Conservation (phyloP, 148 eudicot species). For the Rhododendron molle region DNA sequence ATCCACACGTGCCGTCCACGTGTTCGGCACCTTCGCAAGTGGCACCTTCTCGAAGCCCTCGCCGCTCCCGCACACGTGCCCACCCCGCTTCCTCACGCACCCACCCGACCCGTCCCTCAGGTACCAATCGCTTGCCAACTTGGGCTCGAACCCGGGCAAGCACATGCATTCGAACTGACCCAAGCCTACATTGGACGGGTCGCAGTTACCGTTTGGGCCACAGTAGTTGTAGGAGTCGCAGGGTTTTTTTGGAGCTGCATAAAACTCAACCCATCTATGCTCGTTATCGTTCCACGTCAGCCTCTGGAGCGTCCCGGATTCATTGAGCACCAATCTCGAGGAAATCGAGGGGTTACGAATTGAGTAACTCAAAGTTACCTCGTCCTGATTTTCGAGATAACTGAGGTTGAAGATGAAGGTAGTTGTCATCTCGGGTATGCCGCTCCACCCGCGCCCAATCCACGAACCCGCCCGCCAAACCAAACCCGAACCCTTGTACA, state of each 20-base stretch:
- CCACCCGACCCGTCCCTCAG: constrained; percentile 42
- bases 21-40: constrained; percentile 44
- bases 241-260: constrained; percentile 37
- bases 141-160: constrained; percentile 43
- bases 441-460: constrained; percentile 17
- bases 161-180: constrained; percentile 36
- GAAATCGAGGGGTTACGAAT: background rate
- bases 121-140: constrained; percentile 39
- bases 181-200: constrained; percentile 5
- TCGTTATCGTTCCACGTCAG: constrained; percentile 30
- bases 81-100: constrained; percentile 34
- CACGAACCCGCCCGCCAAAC: constrained; percentile 19
- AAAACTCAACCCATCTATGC: background rate
- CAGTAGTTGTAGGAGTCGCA: constrained; percentile 42
- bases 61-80: constrained; percentile 27
- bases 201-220: constrained; percentile 37
- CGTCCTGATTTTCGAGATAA: constrained; percentile 5
- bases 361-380: background rate
- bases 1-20: constrained; percentile 27
- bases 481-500: background rate
- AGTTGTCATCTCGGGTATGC: background rate
- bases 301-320: background rate
- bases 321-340: background rate
- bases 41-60: constrained; percentile 44
- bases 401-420: too few species aligned